Evolutionary conservation across 2,329 filamentous ascomycete genomes (phyloP), one percentile per base, ranked within the genome.

Genomic region (Hymenoscyphus fructigenus): DNA sequence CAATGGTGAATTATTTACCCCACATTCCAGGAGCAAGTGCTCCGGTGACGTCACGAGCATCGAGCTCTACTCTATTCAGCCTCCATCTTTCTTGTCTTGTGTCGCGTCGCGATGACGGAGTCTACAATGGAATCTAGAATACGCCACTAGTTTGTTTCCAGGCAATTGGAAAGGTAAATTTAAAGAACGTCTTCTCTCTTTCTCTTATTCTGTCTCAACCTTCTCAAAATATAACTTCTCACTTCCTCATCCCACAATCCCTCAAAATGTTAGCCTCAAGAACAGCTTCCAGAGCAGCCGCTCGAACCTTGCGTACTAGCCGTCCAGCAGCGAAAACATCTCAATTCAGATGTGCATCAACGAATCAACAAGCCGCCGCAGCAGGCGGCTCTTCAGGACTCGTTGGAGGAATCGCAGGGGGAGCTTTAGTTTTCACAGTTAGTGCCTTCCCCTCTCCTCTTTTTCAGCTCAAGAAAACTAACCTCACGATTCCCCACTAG

Each of bases 401-500:
- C 1, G 74, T 80, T 53, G 83, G 83, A 2, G 84, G 81, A 57
- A 41, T 82, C 23, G 80, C 80, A 44, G 84, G 84, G 61, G 83
- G 81, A 23, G 75, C 76, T 28, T 74, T 80, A 15, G 82, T 83
- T 2, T 75, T 84, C 58, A 64, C 75, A 1, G 78, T 74, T 60
- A 32, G 71, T 38, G 26, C 65, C 10, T 47, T 47, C 44, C 44
- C 38, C 1, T 44, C 14, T 15, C n/a, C 41, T 9, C 41, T n/a
- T 17, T 61, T 9, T 3, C 62, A 14, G 36, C 38, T 50, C 55
- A 58, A 41, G 60, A 56, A 53, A 53, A 57, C 23, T 29, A 41
- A 64, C n/a, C n/a, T n/a, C n/a, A n/a, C n/a, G n/a, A n/a, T n/a
- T n/a, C n/a, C 7, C 1, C 26, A 17, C n/a, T 26, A 75, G 72